phyloP scores from a whole-genome alignment of 2,329 filamentous ascomycete species.

The Fusarium nelsonii region DNA sequence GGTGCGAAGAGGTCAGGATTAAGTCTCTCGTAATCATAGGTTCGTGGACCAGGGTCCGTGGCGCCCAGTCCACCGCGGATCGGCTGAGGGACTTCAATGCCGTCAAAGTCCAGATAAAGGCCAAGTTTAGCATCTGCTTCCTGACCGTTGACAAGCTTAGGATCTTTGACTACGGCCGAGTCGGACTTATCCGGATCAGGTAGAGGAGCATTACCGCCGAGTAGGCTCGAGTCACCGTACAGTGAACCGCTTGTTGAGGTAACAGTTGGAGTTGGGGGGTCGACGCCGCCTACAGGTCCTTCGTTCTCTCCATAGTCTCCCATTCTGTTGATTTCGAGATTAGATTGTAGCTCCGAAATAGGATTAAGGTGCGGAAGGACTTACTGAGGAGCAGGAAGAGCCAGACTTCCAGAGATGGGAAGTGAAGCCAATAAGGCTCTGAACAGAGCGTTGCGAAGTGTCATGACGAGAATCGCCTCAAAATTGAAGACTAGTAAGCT shows the following conservation, averaged over 20 bases:
- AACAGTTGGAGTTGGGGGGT: constrained; percentile 21
- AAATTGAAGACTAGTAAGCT: background rate
- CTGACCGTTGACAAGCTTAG: constrained; percentile 19
- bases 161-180: constrained; percentile 22
- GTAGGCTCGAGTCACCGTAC: constrained; percentile 11
- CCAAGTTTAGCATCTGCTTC: constrained; percentile 15
- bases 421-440: constrained; percentile 5
- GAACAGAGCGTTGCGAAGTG: background rate
- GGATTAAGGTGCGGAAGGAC: background rate
- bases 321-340: background rate
- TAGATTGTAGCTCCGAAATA: background rate
- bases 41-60: constrained; percentile 21
- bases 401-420: background rate
- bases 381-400: constrained; percentile 16
- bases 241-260: constrained; percentile 17
- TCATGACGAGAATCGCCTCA: background rate
- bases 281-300: constrained; percentile 10
- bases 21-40: constrained; percentile 21
- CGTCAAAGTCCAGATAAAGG: constrained; percentile 16
- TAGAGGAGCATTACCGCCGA: constrained; percentile 12
- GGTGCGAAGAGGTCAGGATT: constrained; percentile 21
- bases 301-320: constrained; percentile 28
- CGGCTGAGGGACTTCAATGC: constrained; percentile 13
- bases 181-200: constrained; percentile 13
- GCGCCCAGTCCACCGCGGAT: constrained; percentile 12